Conservation (phyloP, 805 yeast genomes). For the Debaryomyces hansenii region DNA sequence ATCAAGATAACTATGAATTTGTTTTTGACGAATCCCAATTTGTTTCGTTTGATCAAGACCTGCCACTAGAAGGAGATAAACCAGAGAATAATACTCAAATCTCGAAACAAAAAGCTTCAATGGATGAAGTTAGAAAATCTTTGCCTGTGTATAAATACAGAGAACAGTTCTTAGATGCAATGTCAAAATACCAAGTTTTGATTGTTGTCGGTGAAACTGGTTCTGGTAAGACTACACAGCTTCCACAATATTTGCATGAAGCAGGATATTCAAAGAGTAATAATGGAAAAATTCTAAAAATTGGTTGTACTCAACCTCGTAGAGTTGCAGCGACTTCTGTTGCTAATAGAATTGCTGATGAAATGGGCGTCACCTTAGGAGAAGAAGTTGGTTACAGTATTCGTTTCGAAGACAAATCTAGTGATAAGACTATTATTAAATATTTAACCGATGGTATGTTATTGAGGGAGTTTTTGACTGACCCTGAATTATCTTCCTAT, state of each 20-base stretch:
- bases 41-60: constrained; percentile 23
- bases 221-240: constrained; percentile 92
- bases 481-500: constrained; percentile 66
- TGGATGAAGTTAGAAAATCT: constrained; percentile 57
- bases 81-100: background rate
- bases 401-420: constrained; percentile 80
- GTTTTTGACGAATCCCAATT: constrained; percentile 69
- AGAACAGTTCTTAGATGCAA: constrained; percentile 56
- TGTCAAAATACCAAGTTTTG: constrained; percentile 62
- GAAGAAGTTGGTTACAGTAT: constrained; percentile 85
- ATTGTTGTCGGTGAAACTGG: constrained; percentile 88
- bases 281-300: constrained; percentile 28
- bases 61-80: constrained; percentile 12
- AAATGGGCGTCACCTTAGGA: constrained; percentile 79
- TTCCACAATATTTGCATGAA: constrained; percentile 84
- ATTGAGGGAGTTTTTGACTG: constrained; percentile 76
- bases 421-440: constrained; percentile 67
- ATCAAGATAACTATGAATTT: constrained; percentile 60
- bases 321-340: constrained; percentile 93
- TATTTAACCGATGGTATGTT: constrained; percentile 97
- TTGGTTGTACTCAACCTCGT: constrained; percentile 93
- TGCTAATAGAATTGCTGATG: constrained; percentile 89
- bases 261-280: constrained; percentile 68
- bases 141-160: constrained; percentile 76
- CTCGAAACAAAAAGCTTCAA: constrained; percentile 10